A percentile compares a stretch with the other conserved stretches of the same genome.
phyloP scores from a whole-genome alignment of 2,329 filamentous ascomycete genomes.

The Aspergillus sp. region DNA sequence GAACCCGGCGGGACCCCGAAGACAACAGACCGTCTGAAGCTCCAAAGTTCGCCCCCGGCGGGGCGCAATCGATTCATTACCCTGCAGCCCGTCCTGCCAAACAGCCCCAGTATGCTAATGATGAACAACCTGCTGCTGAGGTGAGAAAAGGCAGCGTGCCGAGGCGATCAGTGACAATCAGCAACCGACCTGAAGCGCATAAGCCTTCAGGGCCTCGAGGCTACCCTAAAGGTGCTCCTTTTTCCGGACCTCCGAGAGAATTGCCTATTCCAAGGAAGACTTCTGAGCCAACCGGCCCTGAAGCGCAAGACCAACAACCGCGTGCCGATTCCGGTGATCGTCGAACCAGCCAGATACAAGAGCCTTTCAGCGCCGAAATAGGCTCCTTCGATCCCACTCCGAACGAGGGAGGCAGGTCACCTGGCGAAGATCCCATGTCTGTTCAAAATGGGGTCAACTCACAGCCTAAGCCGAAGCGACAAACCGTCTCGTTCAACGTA shows the following conservation, averaged over 20 bases:
- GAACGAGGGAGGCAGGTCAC: neutral
- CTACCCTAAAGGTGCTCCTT: conserved; percentile 7
- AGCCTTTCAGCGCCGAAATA: too few relatives aligned
- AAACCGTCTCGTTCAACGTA: conserved; percentile 38
- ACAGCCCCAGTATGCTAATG: conserved; percentile 13
- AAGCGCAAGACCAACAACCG: neutral
- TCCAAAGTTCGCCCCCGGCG: conserved; percentile 7
- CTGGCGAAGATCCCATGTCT: neutral
- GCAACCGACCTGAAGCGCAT: conserved; percentile 5
- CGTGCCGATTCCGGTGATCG: neutral
- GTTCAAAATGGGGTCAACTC: conserved; percentile 9
- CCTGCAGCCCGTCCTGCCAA: conserved; percentile 9
- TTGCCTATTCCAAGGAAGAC: neutral
- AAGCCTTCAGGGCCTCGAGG: conserved; percentile 7
- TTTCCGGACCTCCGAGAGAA: neutral
- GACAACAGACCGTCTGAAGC: conserved; percentile 4
- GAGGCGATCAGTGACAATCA: conserved; percentile 19
- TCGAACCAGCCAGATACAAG: neutral
- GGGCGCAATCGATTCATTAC: conserved; percentile 12
- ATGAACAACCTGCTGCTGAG: conserved; percentile 5
- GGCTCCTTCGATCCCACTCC: neutral
- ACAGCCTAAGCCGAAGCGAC: conserved; percentile 25
- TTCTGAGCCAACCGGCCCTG: neutral
- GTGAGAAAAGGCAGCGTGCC: conserved; percentile 14
- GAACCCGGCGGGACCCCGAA: conserved; percentile 7